Base-by-base conservation (phyloP, 768 basidiomycete species). In the Suillus subaureus region DNA sequence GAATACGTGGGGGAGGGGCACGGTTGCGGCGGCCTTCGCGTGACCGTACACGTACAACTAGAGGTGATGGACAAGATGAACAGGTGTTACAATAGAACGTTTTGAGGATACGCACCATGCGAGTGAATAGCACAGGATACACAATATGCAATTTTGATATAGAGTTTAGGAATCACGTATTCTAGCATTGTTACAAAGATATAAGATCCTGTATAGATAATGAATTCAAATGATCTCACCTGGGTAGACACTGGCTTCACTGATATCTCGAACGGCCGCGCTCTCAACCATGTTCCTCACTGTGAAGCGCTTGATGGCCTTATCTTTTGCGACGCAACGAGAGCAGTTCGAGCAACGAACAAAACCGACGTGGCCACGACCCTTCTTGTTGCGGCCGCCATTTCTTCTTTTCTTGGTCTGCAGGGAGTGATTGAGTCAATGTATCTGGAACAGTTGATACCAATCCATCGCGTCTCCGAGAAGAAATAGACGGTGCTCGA, bases 241-340 rank as follows among this genome's bases (percentile, higher is more conserved):
- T 65, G 84, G 80, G 83, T 98, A 99, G 68, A 98, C 91, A 74
- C 90, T 92, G 49, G 96, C 96, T 74, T 99, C 97, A 77, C 91
- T 93, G 78, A 99, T 92, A 84, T 99, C 97, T 69, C 96, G 87
- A 72, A 98, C 94, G 63, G 97, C 97, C 54, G 97, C 97, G 76
- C 93, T 93, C 87, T 99, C 97, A 65, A 99, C 96, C 94, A 99
- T 99, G 89, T 99, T 99, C 82, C 96, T 89, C 76, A 99, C 97
- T 45, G 96, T 97, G 88, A 97, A 97, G 61, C 97, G 87, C 85
- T 97, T 97, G 91, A 99, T 97, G 71, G 97, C 97, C 88, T 99
- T 99, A 86, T 99, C 97, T 87, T 99, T 99, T 72, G 85, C 91
- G 66, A 97, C 96, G 79, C 94, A 96, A 72, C 97, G 93, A 76